Evolutionary conservation across 805 yeast genomes (phyloP).

Genomic region (Starmera amethionina): DNA sequence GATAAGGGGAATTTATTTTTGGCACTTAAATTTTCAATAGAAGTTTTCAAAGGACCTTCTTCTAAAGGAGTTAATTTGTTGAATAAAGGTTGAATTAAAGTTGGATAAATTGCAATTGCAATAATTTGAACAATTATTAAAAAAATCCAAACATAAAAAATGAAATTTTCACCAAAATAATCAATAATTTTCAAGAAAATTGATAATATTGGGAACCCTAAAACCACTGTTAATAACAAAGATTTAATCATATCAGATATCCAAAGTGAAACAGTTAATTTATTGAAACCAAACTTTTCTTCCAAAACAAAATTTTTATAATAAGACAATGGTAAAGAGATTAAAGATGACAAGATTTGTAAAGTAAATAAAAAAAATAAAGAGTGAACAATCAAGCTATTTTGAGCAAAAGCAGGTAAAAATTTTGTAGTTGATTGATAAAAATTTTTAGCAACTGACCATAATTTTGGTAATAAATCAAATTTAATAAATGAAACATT

Average conservation of each 20-base stretch:
- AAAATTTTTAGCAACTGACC: constrained; percentile 39
- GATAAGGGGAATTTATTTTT: constrained; percentile 77
- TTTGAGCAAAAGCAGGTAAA: constrained; percentile 23
- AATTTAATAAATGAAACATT: constrained; percentile 48
- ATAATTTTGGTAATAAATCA: constrained; percentile 51
- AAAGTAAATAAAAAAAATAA: constrained; percentile 50
- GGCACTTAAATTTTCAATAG: constrained; percentile 72
- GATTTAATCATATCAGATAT: constrained; percentile 61
- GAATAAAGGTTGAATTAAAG: constrained; percentile 84
- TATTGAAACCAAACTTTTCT: constrained; percentile 90
- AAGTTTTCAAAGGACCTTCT: constrained; percentile 76
- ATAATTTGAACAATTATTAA: constrained; percentile 63
- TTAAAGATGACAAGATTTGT: constrained; percentile 38
- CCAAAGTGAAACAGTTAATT: constrained; percentile 67
- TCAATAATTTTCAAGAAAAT: constrained; percentile 75
- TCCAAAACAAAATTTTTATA: constrained; percentile 83
- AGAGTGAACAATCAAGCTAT: constrained; percentile 64
- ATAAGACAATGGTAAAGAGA: constrained; percentile 59
- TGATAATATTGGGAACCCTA: constrained; percentile 68
- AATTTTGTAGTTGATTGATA: constrained; percentile 17
- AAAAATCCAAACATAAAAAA: constrained; percentile 69
- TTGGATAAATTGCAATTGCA: constrained; percentile 69
- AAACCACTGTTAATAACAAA: constrained; percentile 36
- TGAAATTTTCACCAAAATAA: constrained; percentile 69
- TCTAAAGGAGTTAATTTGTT: constrained; percentile 85